These are phyloP conservation scores for Lactifluus piperatus DNA, from an alignment of 768 basidiomycete species.

Conservation along the genomic window DNA sequence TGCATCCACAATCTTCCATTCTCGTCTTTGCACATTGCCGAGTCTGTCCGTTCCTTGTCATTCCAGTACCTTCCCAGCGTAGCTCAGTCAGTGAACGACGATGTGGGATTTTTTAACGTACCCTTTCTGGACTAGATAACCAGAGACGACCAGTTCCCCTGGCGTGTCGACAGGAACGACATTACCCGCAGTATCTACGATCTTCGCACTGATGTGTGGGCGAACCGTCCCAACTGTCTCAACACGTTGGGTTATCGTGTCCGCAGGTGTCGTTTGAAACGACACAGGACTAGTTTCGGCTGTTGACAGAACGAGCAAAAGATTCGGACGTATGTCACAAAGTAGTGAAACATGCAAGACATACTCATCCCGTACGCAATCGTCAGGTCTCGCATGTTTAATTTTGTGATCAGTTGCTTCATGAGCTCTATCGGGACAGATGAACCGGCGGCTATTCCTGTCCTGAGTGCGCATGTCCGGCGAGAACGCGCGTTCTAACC, in stretches of 20 bases:
- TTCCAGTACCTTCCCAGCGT: slow-evolving; percentile 60
- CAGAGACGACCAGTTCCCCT: slow-evolving; percentile 66
- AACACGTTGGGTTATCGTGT: slow-evolving; percentile 63
- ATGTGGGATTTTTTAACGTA: slow-evolving; percentile 25
- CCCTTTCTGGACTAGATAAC: slow-evolving; percentile 79
- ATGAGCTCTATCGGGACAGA: slow-evolving; percentile 74
- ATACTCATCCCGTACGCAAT: slow-evolving; percentile 84
- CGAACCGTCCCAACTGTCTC: slow-evolving; percentile 75
- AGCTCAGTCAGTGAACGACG: not conserved
- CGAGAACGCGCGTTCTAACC: not conserved
- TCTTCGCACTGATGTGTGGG: slow-evolving; percentile 71
- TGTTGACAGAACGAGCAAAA: slow-evolving; percentile 23
- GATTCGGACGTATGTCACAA: not conserved
- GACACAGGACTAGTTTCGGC: slow-evolving; percentile 81
- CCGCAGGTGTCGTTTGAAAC: slow-evolving; percentile 66
- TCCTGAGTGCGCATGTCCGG: slow-evolving; percentile 34
- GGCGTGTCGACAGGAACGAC: slow-evolving; percentile 64
- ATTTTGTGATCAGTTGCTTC: slow-evolving; percentile 55
- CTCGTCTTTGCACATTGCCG: slow-evolving; percentile 46
- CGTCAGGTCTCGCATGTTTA: slow-evolving; percentile 65
- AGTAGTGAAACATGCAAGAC: slow-evolving; percentile 23
- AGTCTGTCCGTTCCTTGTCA: slow-evolving; percentile 56
- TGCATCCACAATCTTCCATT: slow-evolving; percentile 68
- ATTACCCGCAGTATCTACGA: slow-evolving; percentile 50
- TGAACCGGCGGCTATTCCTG: slow-evolving; percentile 77